Base-by-base conservation (phyloP, 306 rosid genomes). In the Dalbergia oliveri region DNA sequence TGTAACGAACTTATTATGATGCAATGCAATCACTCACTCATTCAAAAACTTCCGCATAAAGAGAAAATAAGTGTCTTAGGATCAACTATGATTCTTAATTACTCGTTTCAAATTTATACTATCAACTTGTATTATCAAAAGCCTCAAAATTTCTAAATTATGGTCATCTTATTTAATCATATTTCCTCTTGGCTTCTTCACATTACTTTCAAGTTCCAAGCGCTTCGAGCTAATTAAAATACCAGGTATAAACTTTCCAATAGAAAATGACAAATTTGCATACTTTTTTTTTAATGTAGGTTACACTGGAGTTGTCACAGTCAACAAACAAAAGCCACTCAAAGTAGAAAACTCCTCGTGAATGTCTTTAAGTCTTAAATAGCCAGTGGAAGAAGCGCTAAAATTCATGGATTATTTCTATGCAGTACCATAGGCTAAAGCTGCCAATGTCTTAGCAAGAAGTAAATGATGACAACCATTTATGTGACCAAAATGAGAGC, bases 221-320 rank as follows among this genome's bases (percentile, higher is more conserved):
- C 63, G 7, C 35, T 23, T 18, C 33, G 4, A 12, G n/a, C 43
- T 21, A 21, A 21, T 11, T 4, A 18, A 59, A 6, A 12, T 31
- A 37, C 49, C 49, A 34, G n/a, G n/a, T 34, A 63, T 13, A 73
- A 41, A 74, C 2, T 51, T 31, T 21, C 31, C 43, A 41, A 11
- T 4, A 44, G 47, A 31, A 77, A 58, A 33, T 79, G 69, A 47
- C 61, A 79, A 33, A 4, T 53, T 47, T 63, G 58, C 67, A 39
- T n/a, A 53, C 59, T 6, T 8, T 39, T 63, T 72, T 72, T 16
- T 53, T 73, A 41, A 33, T 74, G 67, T 43, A 6, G 59, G 23
- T 64, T 33, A 45, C 65, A 80, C 13, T 26, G 5, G 50, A 26
- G 12, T n/a, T 18, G n/a, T 16, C 34, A 66, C 13, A 39, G 34